Percentiles rank a stretch among this genome's conserved stretches.
phyloP scores from a whole-genome alignment of 129 eudicot species.

The Arctium lappa region DNA sequence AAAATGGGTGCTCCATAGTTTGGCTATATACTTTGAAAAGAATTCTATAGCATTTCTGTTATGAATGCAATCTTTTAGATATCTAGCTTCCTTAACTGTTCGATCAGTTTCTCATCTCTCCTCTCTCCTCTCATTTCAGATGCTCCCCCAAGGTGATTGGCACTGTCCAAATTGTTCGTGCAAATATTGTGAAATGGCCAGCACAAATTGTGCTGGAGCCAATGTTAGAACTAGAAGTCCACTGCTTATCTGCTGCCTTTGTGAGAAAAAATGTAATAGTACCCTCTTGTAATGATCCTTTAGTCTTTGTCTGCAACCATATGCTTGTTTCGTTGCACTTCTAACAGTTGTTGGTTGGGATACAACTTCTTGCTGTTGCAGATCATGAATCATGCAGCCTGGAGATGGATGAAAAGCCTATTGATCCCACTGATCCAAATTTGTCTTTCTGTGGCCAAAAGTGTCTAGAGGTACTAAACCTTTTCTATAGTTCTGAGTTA shows the following conservation, averaged over 20 bases:
- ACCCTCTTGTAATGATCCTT: background rate
- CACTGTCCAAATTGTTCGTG: conserved; percentile 83
- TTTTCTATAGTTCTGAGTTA: conserved; percentile 10
- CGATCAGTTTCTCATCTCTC: conserved; percentile 18
- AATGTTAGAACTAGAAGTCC: conserved; percentile 22
- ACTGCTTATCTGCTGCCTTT: conserved; percentile 48
- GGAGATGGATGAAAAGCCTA: conserved; percentile 34
- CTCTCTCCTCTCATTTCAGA: conserved; percentile 38
- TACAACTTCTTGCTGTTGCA: conserved; percentile 26
- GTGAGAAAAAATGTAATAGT: conserved; percentile 72
- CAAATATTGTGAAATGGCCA: conserved; percentile 60
- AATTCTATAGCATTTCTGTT: background rate
- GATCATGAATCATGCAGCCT: conserved; percentile 66
- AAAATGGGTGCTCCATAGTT: background rate
- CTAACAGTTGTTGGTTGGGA: conserved; percentile 10
- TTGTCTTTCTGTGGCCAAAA: conserved; percentile 53
- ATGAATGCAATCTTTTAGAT: conserved; percentile 5
- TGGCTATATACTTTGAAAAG: background rate
- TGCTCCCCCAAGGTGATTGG: conserved; percentile 93
- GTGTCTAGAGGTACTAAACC: conserved; percentile 62
- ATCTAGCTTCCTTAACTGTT: conserved; percentile 2
- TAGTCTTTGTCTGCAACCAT: conserved; percentile 5
- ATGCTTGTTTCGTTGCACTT: background rate
- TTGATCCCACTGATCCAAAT: conserved; percentile 27
- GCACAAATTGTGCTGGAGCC: conserved; percentile 15